Evolutionary conservation across 2,329 filamentous ascomycete species (phyloP), one percentile per base, ranked within the genome.

Genomic region (Trichoderma atrobrunneum): DNA sequence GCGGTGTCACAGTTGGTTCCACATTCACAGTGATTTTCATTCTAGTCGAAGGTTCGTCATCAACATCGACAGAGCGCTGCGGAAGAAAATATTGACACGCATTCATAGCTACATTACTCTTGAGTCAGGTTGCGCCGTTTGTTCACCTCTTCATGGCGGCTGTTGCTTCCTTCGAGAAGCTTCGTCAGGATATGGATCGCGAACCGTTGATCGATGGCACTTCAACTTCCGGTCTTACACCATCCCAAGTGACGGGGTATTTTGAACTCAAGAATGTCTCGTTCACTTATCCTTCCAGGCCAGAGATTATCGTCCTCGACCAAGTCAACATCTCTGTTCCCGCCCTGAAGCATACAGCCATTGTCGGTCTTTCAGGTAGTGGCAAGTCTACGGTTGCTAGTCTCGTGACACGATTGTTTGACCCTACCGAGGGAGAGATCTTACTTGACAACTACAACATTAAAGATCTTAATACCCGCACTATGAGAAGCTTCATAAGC

Each of bases 301-400:
- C 88, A 0, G 84, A 87, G 69, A 85, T 88, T 71, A 87, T 86
- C 73, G 87, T 91, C 0, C 80, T 91, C 3, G 84, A 90, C 6
- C 57, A 34, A 21, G n/a, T 60, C 30, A 84, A 84, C 74, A 79
- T 91, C 12, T 81, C 77, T 2, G 86, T 91, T 67, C 82, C 85
- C 59, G 84, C 86, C 14, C 88, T 89, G 12, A 89, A 90, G 75
- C 84, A 89, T 2, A 92, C 90, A 0, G 91, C 90, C 4, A 89
- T 93, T n/a, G 90, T 93, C 16, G 91, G 91, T 0, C 86, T 89
- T 3, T 91, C 89, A 2, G 91, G 91, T 0, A 88, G 86, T 8
- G 91, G 91, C 1, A 93, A 93, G 78, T 91, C 88, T 62, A 93
- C 91, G 0, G 87, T 92, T 24, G 87, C 92, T 0, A 89, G 87